A percentile compares a stretch with the other conserved stretches of the same genome.
phyloP scores from a whole-genome alignment of 129 eudicot species.

The Flaveria linearis region DNA sequence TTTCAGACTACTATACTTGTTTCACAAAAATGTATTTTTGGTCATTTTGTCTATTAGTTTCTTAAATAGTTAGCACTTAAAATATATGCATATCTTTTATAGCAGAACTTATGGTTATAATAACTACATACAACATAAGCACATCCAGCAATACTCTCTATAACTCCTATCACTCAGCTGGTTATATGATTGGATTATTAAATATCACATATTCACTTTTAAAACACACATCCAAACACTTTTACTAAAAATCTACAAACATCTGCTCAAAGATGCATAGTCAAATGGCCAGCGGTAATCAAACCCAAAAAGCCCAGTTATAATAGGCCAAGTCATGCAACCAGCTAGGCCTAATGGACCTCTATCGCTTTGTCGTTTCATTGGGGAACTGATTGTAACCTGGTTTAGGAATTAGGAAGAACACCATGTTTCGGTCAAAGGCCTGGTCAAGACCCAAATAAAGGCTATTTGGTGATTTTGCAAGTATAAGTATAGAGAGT shows the following conservation, averaged over 20 bases:
- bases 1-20: neutral
- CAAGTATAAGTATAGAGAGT: neutral
- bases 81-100: neutral
- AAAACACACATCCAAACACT: conserved; percentile 13
- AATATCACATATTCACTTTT: neutral
- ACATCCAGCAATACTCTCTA: neutral
- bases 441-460: neutral
- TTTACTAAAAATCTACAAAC: neutral
- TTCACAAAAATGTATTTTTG: neutral
- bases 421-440: neutral
- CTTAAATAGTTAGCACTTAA: neutral
- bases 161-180: neutral
- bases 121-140: neutral
- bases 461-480: neutral
- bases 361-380: neutral
- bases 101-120: too few species aligned
- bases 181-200: neutral
- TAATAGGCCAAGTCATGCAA: neutral
- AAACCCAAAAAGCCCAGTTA: neutral
- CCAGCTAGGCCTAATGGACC: neutral
- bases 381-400: neutral
- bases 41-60: neutral
- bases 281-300: neutral
- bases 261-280: conserved; percentile 9
- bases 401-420: neutral